Conservation (phyloP, 2,329 filamentous ascomycete species). For the Purpureocillium takamizusanense region DNA sequence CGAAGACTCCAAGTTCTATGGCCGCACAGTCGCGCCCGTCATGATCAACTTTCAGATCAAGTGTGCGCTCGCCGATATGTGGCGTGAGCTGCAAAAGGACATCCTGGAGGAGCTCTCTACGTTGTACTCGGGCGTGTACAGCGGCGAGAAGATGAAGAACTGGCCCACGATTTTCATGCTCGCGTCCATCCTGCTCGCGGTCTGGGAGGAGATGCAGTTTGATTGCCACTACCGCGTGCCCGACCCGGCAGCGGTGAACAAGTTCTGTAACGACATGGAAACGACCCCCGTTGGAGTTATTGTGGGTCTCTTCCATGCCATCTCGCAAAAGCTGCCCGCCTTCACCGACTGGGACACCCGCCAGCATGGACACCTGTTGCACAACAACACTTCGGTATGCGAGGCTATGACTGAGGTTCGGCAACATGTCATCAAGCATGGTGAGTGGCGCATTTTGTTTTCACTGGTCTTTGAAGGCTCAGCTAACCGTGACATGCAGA, state of each 20-base stretch:
- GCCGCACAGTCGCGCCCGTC: slow-evolving; percentile 85
- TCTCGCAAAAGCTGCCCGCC: slow-evolving; percentile 88
- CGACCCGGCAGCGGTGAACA: slow-evolving; percentile 74
- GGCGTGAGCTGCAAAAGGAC: slow-evolving; percentile 94
- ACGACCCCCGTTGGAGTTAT: slow-evolving; percentile 92
- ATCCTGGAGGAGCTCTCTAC: slow-evolving; percentile 87
- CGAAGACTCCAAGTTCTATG: slow-evolving; percentile 76
- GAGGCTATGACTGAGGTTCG: slow-evolving; percentile 95
- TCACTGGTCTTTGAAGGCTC: neutral
- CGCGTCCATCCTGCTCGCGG: slow-evolving; percentile 81
- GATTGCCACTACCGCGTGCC: slow-evolving; percentile 94
- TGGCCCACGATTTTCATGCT: slow-evolving; percentile 99
- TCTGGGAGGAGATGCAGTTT: slow-evolving; percentile 99
- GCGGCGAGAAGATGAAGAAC: slow-evolving; percentile 93
- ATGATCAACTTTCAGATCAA: slow-evolving; percentile 99
- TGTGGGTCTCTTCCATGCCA: slow-evolving; percentile 92
- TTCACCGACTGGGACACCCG: slow-evolving; percentile 91
- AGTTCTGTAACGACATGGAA: slow-evolving; percentile 97
- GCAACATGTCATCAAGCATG: slow-evolving; percentile 85
- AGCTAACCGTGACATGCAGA: slow-evolving; percentile 45
- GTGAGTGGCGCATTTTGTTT: slow-evolving; percentile 40
- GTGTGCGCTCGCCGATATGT: slow-evolving; percentile 93
- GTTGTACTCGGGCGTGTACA: slow-evolving; percentile 96
- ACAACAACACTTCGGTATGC: slow-evolving; percentile 86
- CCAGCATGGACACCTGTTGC: slow-evolving; percentile 82